A percentile compares a stretch with the other conserved stretches of the same genome.
Evolutionary conservation across 179 eudicot species (phyloP).

Genomic region (Sideroxylon spinosum): DNA sequence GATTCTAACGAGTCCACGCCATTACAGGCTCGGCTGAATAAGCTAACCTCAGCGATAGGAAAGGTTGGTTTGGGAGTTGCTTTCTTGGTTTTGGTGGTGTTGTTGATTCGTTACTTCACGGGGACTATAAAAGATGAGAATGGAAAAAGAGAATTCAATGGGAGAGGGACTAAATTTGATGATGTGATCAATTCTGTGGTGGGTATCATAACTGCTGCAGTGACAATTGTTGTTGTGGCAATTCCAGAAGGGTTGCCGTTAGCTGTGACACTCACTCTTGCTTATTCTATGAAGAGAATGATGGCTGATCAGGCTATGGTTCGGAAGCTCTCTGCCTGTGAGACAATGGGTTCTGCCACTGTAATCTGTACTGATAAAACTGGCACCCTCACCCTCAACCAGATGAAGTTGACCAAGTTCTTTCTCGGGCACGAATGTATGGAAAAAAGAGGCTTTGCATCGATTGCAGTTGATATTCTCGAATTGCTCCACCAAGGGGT

Average conservation of each 20-base stretch:
- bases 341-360: constrained; percentile 42
- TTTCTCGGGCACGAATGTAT: constrained; percentile 28
- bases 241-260: constrained; percentile 37
- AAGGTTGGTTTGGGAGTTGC: constrained; percentile 31
- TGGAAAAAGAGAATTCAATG: constrained; percentile 22
- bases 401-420: constrained; percentile 33
- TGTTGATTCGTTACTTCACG: constrained; percentile 28
- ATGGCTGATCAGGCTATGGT: constrained; percentile 37
- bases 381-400: constrained; percentile 32
- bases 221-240: constrained; percentile 31
- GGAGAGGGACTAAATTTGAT: constrained; percentile 13
- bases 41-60: constrained; percentile 28
- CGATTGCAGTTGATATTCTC: constrained; percentile 15
- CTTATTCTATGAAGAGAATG: constrained; percentile 41
- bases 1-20: constrained; percentile 27
- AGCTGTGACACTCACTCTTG: constrained; percentile 35
- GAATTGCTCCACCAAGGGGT: constrained; percentile 33
- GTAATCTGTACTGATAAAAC: constrained; percentile 38
- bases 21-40: constrained; percentile 28
- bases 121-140: constrained; percentile 31
- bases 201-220: constrained; percentile 26
- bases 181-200: constrained; percentile 18
- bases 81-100: constrained; percentile 23
- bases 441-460: background rate
- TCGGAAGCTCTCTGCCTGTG: constrained; percentile 37